Evolutionary conservation across 2,329 filamentous ascomycete genomes (phyloP).

Genomic region (Botrytis paeoniae): DNA sequence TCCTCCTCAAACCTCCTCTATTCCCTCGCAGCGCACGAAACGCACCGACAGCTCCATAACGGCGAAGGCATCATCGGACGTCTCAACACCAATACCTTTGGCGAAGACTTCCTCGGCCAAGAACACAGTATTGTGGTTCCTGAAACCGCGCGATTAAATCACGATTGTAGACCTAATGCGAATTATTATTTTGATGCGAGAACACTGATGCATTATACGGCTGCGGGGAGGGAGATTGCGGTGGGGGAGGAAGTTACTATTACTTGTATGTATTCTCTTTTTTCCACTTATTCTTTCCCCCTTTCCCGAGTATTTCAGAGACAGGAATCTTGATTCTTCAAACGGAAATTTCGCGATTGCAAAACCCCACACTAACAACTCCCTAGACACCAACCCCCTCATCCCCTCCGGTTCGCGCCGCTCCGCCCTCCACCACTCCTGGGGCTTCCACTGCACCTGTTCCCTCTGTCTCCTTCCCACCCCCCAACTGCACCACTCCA

Average conservation of each 20-base stretch:
- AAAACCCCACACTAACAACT: conserved; percentile 28
- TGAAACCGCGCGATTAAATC: conserved; percentile 38
- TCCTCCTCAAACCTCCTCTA: conserved; percentile 16
- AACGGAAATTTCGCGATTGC: no score
- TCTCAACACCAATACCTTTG: conserved; percentile 30
- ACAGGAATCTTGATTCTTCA: no score
- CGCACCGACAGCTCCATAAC: neutral
- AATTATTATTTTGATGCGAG: conserved; percentile 20
- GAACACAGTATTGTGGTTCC: conserved; percentile 22
- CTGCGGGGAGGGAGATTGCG: conserved; percentile 37
- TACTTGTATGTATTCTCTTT: neutral
- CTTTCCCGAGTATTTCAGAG: no score
- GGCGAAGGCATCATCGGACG: conserved; percentile 24
- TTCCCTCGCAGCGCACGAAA: conserved; percentile 21
- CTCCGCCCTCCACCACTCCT: conserved; percentile 35
- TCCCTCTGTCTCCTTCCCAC: conserved; percentile 30
- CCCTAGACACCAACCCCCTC: conserved; percentile 32
- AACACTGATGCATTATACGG: conserved; percentile 33
- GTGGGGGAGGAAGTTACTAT: conserved; percentile 30
- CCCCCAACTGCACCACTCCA: neutral
- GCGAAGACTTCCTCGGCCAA: conserved; percentile 21
- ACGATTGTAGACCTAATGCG: conserved; percentile 42
- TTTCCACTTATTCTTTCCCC: no score
- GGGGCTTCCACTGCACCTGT: conserved; percentile 43
- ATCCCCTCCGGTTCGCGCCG: conserved; percentile 35